These are phyloP conservation scores for Helotiales sp. DNA, from an alignment of 2,329 filamentous ascomycete genomes.

Conservation along the genomic window DNA sequence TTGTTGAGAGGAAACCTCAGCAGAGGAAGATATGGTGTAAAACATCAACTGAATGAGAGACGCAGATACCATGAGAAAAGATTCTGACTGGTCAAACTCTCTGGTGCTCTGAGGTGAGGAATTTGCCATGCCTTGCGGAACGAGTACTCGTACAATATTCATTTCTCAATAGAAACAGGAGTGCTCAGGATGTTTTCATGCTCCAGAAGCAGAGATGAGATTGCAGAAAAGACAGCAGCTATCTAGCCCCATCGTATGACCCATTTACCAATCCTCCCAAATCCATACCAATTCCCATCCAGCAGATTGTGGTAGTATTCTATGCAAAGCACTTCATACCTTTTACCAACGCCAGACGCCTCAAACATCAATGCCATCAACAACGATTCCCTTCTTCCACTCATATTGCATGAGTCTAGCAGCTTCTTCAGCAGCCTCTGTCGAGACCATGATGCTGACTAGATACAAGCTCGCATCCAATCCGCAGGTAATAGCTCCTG, in stretches of 20 bases:
- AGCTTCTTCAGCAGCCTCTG: constrained; percentile 74
- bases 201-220: constrained; percentile 11
- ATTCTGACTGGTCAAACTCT: no score
- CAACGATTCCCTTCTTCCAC: constrained; percentile 83
- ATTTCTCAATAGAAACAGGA: no score
- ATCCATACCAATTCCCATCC: constrained; percentile 1
- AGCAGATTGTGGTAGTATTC: constrained; percentile 5
- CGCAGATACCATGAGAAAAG: no score
- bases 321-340: constrained; percentile 9
- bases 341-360: constrained; percentile 13
- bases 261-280: not conserved
- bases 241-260: constrained; percentile 10
- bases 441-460: constrained; percentile 77
- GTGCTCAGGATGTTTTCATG: no score
- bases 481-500: constrained; percentile 75
- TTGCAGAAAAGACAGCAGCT: constrained; percentile 10
- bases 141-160: no score
- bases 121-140: no score
- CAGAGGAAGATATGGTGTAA: no score
- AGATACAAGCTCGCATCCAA: constrained; percentile 84
- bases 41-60: no score
- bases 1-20: no score
- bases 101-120: no score
- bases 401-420: constrained; percentile 76
- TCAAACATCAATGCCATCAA: constrained; percentile 82